Conservation (phyloP, 2,329 filamentous ascomycete species). For the Colletotrichum echinochloae region DNA sequence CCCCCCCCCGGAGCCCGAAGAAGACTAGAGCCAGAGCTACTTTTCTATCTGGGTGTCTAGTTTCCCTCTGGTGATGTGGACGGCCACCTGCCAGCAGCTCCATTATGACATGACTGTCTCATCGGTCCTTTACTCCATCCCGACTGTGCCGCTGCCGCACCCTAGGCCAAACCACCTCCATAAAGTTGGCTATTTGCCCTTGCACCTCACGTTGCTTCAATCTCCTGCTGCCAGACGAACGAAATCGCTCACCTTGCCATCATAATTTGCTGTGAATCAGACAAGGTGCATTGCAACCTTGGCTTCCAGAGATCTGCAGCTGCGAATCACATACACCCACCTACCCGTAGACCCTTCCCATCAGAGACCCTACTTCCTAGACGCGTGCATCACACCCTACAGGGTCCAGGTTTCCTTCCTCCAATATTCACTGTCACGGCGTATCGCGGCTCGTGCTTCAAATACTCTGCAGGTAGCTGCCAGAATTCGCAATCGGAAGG, state of each 20-base stretch:
- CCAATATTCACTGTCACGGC: neutral
- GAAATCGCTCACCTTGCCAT: neutral
- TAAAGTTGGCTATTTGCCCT: slow-evolving; percentile 32
- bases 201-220: slow-evolving; percentile 22
- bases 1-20: neutral
- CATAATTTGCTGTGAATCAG: slow-evolving; percentile 1
- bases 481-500: neutral
- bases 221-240: slow-evolving; percentile 10
- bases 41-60: slow-evolving; percentile 14
- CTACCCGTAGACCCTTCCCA: neutral
- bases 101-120: slow-evolving; percentile 41
- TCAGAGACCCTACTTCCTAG: neutral
- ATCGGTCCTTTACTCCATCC: slow-evolving; percentile 16
- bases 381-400: slow-evolving; percentile 7
- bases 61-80: slow-evolving; percentile 18
- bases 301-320: neutral
- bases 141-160: slow-evolving; percentile 12
- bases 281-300: slow-evolving; percentile 10
- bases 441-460: neutral
- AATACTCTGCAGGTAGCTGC: neutral
- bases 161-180: slow-evolving; percentile 11
- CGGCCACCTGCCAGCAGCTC: slow-evolving; percentile 14
- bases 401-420: slow-evolving; percentile 13
- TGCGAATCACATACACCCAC: slow-evolving; percentile 9
- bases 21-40: slow-evolving; percentile 31